phyloP scores from a whole-genome alignment of 352 stramenopile genomes.

The Phytophthora chlamydospora region DNA sequence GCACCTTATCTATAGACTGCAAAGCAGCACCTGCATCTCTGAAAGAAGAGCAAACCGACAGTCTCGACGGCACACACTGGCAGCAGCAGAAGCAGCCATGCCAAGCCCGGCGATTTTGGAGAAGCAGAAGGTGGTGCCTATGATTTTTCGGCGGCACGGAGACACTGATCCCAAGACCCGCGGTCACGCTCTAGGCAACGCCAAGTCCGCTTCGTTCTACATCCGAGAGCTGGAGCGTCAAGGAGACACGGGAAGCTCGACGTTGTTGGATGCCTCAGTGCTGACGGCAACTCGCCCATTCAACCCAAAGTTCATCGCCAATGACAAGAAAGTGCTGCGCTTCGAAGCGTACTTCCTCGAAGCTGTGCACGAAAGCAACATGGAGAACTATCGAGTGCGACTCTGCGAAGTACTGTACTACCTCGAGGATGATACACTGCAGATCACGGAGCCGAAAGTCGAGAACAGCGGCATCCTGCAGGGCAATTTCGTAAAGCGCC shows the following conservation, averaged over 20 bases:
- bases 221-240: conserved; percentile 70
- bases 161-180: conserved; percentile 73
- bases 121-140: conserved; percentile 82
- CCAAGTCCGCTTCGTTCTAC: conserved; percentile 73
- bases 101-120: conserved; percentile 63
- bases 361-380: conserved; percentile 84
- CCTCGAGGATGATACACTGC: conserved; percentile 87
- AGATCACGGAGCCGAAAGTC: conserved; percentile 89
- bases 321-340: conserved; percentile 86
- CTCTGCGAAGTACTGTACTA: conserved; percentile 86
- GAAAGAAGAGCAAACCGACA: not conserved
- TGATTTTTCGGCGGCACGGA: conserved; percentile 80
- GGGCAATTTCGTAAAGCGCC: conserved; percentile 89
- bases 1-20: conserved; percentile 20
- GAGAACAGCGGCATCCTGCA: conserved; percentile 91
- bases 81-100: conserved; percentile 40
- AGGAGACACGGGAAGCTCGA: conserved; percentile 48
- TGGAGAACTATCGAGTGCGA: conserved; percentile 87
- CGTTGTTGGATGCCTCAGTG: conserved; percentile 49
- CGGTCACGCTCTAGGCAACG: conserved; percentile 65
- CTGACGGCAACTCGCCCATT: conserved; percentile 56
- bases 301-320: conserved; percentile 69
- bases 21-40: not conserved
- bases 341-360: conserved; percentile 91
- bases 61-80: not conserved